Percentiles rank a stretch among this genome's conserved stretches.
Evolutionary conservation across 1,139 yeast species (phyloP).

Genomic region (Candida anutae): DNA sequence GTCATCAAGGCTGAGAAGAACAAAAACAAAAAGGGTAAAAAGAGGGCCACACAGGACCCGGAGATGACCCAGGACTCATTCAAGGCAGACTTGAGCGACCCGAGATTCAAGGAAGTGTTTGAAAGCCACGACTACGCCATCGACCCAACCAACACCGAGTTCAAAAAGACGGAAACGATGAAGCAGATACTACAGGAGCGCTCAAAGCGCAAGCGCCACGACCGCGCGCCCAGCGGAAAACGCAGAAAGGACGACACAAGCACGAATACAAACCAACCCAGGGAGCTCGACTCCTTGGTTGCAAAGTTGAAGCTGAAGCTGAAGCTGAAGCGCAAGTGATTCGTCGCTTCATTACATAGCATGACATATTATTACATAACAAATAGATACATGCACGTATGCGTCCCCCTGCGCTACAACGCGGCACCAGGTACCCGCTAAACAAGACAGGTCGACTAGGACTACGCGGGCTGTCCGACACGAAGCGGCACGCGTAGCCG

Average conservation of each 20-base stretch:
- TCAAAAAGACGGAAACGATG: constrained; percentile 83
- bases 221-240: constrained; percentile 8
- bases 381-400: too few relatives aligned
- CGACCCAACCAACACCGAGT: constrained; percentile 83
- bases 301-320: constrained; percentile 17
- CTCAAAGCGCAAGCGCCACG: constrained; percentile 40
- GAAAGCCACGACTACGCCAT: constrained; percentile 89
- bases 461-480: too few relatives aligned
- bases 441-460: too few relatives aligned
- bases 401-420: too few relatives aligned
- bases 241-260: constrained; percentile 7
- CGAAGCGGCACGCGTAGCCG: too few relatives aligned
- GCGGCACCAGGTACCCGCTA: too few relatives aligned
- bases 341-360: too few relatives aligned
- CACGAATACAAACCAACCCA: not conserved
- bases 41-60: constrained; percentile 33
- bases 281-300: constrained; percentile 16
- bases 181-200: constrained; percentile 71
- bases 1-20: constrained; percentile 62
- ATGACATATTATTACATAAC: too few relatives aligned
- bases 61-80: constrained; percentile 54
- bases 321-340: too few relatives aligned
- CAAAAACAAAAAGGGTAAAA: constrained; percentile 26
- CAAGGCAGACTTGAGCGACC: constrained; percentile 63
- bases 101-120: constrained; percentile 81